These are phyloP conservation scores for Maudiozyma turicensis DNA, from an alignment of 805 yeast genomes.

Conservation along the genomic window DNA sequence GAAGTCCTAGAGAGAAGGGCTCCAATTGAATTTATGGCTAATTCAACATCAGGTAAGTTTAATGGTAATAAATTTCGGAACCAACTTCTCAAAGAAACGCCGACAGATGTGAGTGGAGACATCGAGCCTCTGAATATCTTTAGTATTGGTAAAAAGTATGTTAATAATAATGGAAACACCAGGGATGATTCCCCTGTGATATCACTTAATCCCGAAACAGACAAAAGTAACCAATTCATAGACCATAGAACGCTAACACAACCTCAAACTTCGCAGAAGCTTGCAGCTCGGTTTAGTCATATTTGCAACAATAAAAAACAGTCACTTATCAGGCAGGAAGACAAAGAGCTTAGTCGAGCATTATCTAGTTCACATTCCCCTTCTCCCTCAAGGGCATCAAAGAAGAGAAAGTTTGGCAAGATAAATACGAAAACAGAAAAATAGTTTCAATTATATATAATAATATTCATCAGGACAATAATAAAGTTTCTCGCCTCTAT, in stretches of 20 bases:
- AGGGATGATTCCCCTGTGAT: background rate
- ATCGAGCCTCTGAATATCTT: background rate
- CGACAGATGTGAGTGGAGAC: background rate
- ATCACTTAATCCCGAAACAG: background rate
- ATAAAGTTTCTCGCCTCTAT: background rate
- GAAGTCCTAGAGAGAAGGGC: slow-evolving; percentile 26
- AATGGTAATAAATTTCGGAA: background rate
- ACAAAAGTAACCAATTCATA: no score
- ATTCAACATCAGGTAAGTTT: background rate
- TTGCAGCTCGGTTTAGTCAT: no score
- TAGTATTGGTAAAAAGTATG: background rate
- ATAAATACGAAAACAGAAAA: background rate
- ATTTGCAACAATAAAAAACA: no score
- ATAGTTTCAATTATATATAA: background rate
- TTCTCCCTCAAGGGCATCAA: background rate
- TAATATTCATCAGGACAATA: background rate
- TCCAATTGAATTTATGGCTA: slow-evolving; percentile 25
- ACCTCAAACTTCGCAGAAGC: no score
- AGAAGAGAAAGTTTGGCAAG: slow-evolving; percentile 3
- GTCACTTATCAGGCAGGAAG: no score
- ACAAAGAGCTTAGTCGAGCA: no score
- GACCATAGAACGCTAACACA: no score
- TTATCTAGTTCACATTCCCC: no score
- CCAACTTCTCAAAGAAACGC: background rate
- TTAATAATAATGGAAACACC: background rate